Conservation (phyloP, 208 protist species). For the Spongospora subterranea region DNA sequence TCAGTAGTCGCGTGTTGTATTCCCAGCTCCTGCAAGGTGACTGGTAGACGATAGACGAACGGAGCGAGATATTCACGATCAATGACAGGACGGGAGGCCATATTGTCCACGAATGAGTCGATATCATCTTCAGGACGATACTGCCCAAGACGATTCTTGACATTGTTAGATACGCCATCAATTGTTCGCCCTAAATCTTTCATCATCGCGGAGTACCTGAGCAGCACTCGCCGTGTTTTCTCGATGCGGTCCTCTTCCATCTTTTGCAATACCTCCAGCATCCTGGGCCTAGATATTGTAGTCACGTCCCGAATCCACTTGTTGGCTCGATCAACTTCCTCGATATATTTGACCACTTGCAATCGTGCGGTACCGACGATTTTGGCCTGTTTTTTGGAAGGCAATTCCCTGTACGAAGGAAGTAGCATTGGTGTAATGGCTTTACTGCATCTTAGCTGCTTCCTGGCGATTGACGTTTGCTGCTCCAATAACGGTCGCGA, state of each 20-base stretch:
- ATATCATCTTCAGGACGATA: constrained; percentile 9
- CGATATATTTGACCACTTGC: constrained; percentile 11
- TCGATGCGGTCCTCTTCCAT: constrained; percentile 32
- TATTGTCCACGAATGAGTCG: neutral
- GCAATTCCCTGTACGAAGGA: constrained; percentile 1
- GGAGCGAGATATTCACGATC: constrained; percentile 42
- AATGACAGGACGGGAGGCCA: neutral
- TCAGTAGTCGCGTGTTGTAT: no score
- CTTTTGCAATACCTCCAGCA: constrained; percentile 19
- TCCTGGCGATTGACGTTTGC: constrained; percentile 47
- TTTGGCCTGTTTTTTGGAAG: neutral
- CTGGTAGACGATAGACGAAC: constrained; percentile 25
- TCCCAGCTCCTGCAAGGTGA: neutral
- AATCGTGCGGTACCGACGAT: neutral
- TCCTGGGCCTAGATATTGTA: neutral
- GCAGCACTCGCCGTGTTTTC: neutral
- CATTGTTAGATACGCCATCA: neutral
- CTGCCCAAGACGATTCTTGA: neutral
- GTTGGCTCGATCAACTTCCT: constrained; percentile 34
- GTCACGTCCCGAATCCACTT: neutral
- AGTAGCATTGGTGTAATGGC: constrained; percentile 12
- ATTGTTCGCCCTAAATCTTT: neutral
- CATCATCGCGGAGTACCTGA: neutral
- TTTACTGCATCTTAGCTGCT: constrained; percentile 38
- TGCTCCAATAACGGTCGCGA: constrained; percentile 7